phyloP scores from a whole-genome alignment of 176 grass and related monocot species.

The Urochloa ruziziensis region DNA sequence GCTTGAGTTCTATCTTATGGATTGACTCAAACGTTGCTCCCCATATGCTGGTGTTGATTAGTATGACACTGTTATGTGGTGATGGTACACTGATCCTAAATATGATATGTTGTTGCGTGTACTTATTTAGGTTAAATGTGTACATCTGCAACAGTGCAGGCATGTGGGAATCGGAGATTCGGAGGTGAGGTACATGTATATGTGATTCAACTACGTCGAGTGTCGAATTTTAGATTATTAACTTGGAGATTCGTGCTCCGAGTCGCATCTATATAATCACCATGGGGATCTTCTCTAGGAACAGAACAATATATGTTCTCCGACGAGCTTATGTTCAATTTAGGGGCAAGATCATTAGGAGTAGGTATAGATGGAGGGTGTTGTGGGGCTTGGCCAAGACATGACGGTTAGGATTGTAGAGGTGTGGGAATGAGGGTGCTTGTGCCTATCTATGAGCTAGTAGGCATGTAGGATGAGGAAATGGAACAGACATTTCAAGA shows the following conservation, averaged over 20 bases:
- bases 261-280: not conserved
- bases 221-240: not conserved
- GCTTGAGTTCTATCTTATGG: not conserved
- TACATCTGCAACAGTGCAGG: not conserved
- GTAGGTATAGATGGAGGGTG: not conserved
- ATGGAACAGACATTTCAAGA: too few relatives aligned
- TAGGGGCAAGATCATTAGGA: not conserved
- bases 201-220: not conserved
- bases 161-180: not conserved
- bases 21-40: not conserved
- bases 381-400: not conserved
- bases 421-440: not conserved
- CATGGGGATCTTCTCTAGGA: not conserved
- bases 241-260: not conserved
- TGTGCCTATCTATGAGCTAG: not conserved
- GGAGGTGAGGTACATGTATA: not conserved
- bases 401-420: not conserved
- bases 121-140: not conserved
- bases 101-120: not conserved
- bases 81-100: not conserved
- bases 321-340: not conserved
- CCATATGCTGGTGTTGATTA: not conserved
- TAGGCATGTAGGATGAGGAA: not conserved
- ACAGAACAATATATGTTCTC: not conserved
- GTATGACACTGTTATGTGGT: not conserved